These are phyloP conservation scores for Arabidopsis suecica DNA, from an alignment of 345 rosid species.

Conservation along the genomic window DNA sequence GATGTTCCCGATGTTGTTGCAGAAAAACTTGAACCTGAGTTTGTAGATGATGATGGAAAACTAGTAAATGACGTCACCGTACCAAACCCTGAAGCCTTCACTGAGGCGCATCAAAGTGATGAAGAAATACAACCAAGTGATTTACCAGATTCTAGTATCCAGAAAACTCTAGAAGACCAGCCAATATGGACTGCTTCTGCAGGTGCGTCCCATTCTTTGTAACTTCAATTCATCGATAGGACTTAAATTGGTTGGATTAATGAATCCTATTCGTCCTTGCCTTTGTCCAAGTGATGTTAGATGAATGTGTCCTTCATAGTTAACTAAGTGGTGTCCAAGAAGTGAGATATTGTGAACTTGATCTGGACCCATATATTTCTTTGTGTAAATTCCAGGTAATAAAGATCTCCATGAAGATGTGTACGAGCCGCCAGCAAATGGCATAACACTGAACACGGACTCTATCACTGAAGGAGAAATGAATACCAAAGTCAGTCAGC, in stretches of 20 bases:
- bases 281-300: background rate
- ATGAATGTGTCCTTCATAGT: background rate
- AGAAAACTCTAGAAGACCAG: conserved; percentile 14
- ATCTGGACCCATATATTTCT: background rate
- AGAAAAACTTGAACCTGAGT: conserved; percentile 54
- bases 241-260: background rate
- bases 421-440: conserved; percentile 3
- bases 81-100: conserved; percentile 4
- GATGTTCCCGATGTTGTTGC: conserved; percentile 71
- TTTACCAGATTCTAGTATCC: conserved; percentile 16
- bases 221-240: background rate
- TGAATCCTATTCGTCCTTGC: background rate
- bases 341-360: background rate
- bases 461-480: conserved; percentile 1
- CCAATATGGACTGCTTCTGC: conserved; percentile 39
- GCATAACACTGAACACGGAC: conserved; percentile 22
- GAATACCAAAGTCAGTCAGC: background rate
- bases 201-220: conserved; percentile 37
- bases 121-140: conserved; percentile 23
- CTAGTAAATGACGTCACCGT: conserved; percentile 19
- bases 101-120: conserved; percentile 19
- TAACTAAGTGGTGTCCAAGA: background rate
- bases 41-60: conserved; percentile 41
- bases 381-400: conserved; percentile 20
- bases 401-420: conserved; percentile 25